Base-by-base conservation (phyloP, 192 early-diverging fungal species). In the Coemansia sp. region DNA sequence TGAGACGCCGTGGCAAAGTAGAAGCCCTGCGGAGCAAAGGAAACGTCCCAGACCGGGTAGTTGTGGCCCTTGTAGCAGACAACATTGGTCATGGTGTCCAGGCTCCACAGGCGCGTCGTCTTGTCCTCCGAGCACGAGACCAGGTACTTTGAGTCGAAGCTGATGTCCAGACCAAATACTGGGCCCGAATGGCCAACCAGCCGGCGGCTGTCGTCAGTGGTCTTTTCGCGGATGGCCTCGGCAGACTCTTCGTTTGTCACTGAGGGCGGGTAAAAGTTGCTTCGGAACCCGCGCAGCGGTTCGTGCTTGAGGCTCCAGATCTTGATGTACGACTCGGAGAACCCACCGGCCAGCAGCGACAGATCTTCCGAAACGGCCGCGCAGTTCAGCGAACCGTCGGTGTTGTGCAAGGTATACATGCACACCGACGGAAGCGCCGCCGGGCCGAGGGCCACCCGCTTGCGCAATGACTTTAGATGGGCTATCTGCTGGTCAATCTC, bases 1-100 rank as follows among this genome's bases (percentile, higher is more conserved):
- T 94, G 91, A 16, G 88, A 90, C 0, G 90, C 89, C 3, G 92
- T 98, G 3, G 90, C 96, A 80, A 99, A 99, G 67, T 99, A 99
- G 46, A 88, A 84, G 12, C 95, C 92, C 44, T 85, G 80, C 1
- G 88, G 87, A 13, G 88, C 84, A 68, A 97, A 91, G 36, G 86
- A 80, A 2, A 94, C 88, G 71, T 99, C 94, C 92, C 94, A 99
- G 5, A 99, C 74, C 4, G 96, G 94, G 47, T 88, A 87, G 65
- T 91, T 96, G 62, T 99, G 96, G 21, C 96, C 96, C 55, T 86
- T 89, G 79, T 96, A 99, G 37, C 79, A 81, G 9, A 90, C 96
- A n/a, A 99, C 45, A 47, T 98, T 97, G 30, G 85, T 85, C 50
- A 79, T 82, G 0, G 94, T 94, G 28, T 87, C 88, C 25, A 89